Base-by-base conservation (phyloP, 1,284 basidiomycete genomes). In the Apiotrichum veenhuisii region DNA sequence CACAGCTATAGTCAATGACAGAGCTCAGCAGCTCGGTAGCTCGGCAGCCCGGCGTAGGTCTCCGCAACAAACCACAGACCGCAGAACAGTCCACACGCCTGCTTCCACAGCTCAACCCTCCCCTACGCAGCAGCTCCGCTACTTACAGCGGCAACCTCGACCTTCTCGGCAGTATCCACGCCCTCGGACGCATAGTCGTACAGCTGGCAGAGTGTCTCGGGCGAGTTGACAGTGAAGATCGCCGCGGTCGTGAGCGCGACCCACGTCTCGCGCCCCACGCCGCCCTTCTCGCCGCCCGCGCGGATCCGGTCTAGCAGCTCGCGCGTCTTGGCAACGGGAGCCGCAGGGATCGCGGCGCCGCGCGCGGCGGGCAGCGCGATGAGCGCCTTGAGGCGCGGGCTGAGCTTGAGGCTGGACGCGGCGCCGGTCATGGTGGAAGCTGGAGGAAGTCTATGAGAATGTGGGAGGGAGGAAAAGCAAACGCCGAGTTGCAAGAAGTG, bases 221-320 rank as follows among this genome's bases (percentile, higher is more conserved):
- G 74, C 36, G 69, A 70, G 51, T 77, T 77, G 49, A 74, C 66
- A 12, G 75, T 76, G 18, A 73, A 63, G 25, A 75, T 50, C 2
- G 69, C 69, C 0, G 70, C 72, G 0, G 74, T 71, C 17, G 58
- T 49, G n/a, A 75, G 49, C 1, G 69, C 69, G 22, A 77, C 50
- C 72, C 73, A 77, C 0, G 67, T 62, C 7, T 70, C 66, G 23
- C 57, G 49, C 14, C 49, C 59, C 17, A 57, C 47, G 26, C 54
- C 64, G 34, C 58, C 62, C 22, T 23, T 50, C 49, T 60, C 59
- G 36, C 52, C 62, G 62, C 30, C 54, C 57, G 11, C 34, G 18
- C 66, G 63, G 51, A 76, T 69, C 17, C 55, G 44, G 43, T 68
- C 66, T 38, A 75, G 71, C 10, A 74, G 58, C 2, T 50, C 34